phyloP scores from a whole-genome alignment of 2,329 filamentous ascomycete genomes.

The Diplodia mutila region DNA sequence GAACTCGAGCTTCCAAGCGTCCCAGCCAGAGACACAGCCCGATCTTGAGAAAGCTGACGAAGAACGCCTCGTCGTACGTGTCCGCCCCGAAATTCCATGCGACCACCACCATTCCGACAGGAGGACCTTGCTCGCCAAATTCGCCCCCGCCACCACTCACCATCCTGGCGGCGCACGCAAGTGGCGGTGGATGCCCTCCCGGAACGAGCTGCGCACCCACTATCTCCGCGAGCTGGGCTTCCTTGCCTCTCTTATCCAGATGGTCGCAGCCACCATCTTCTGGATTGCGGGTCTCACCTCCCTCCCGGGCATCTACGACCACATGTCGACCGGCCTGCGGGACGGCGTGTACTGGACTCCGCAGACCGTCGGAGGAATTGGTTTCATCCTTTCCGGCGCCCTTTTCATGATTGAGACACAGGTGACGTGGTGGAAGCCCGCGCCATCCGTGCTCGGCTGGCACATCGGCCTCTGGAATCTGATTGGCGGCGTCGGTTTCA shows the following conservation, averaged over 20 bases:
- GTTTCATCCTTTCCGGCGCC: constrained; percentile 62
- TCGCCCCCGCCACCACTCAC: no score
- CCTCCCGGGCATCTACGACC: constrained; percentile 59
- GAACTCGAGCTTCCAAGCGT: constrained; percentile 17
- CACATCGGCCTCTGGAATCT: constrained; percentile 70
- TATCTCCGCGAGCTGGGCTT: constrained; percentile 67
- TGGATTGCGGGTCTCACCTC: constrained; percentile 66
- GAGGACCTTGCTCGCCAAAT: constrained; percentile 37
- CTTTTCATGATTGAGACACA: constrained; percentile 72
- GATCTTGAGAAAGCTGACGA: constrained; percentile 26
- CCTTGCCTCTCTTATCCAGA: constrained; percentile 60
- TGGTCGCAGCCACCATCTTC: constrained; percentile 65
- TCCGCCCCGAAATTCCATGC: constrained; percentile 29
- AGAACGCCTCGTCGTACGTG: constrained; percentile 14
- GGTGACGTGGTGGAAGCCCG: constrained; percentile 64
- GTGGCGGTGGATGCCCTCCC: constrained; percentile 66
- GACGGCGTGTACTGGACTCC: constrained; percentile 66
- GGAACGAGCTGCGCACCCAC: constrained; percentile 60
- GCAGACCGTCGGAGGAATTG: constrained; percentile 64
- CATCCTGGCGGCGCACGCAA: constrained; percentile 6
- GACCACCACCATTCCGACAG: constrained; percentile 44
- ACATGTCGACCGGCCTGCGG: constrained; percentile 51
- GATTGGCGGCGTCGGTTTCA: constrained; percentile 66
- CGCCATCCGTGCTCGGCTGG: constrained; percentile 63
- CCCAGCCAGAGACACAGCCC: constrained; percentile 28